Conservation (phyloP, 805 yeast species). For the Kregervanrija delftensis region DNA sequence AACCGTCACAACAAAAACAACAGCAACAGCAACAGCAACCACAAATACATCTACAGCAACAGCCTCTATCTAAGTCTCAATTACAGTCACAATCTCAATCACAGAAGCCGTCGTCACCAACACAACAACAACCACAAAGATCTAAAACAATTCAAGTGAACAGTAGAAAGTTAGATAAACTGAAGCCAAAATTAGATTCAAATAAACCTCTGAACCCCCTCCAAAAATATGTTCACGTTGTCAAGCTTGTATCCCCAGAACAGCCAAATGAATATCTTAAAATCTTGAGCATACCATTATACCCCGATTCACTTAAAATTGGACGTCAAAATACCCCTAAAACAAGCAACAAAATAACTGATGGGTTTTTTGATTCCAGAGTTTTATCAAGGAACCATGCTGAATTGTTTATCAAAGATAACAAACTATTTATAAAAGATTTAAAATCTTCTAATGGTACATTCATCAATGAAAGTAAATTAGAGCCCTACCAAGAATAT, state of each 20-base stretch:
- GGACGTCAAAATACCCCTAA: constrained; percentile 83
- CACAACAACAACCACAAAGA: background rate
- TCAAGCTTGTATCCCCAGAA: constrained; percentile 72
- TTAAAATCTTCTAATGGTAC: constrained; percentile 93
- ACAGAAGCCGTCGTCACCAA: background rate
- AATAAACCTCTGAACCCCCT: constrained; percentile 7
- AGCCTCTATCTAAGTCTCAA: background rate
- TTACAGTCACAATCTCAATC: background rate
- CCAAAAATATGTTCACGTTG: constrained; percentile 43
- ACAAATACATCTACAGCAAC: background rate
- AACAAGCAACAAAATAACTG: constrained; percentile 54
- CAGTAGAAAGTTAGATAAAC: constrained; percentile 1
- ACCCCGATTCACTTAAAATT: constrained; percentile 76
- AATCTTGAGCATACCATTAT: constrained; percentile 68
- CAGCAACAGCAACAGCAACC: background rate
- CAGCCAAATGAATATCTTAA: constrained; percentile 61
- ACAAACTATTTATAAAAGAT: constrained; percentile 67
- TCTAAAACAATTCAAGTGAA: background rate
- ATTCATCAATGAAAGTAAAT: constrained; percentile 69
- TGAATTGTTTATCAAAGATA: constrained; percentile 64
- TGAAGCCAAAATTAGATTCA: constrained; percentile 9
- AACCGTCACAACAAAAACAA: no score
- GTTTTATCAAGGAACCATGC: constrained; percentile 94
- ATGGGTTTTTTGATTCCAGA: constrained; percentile 91
- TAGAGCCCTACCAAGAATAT: constrained; percentile 54